Evolutionary conservation across 352 stramenopile genomes (phyloP).

Genomic region (Pythium dissimile): DNA sequence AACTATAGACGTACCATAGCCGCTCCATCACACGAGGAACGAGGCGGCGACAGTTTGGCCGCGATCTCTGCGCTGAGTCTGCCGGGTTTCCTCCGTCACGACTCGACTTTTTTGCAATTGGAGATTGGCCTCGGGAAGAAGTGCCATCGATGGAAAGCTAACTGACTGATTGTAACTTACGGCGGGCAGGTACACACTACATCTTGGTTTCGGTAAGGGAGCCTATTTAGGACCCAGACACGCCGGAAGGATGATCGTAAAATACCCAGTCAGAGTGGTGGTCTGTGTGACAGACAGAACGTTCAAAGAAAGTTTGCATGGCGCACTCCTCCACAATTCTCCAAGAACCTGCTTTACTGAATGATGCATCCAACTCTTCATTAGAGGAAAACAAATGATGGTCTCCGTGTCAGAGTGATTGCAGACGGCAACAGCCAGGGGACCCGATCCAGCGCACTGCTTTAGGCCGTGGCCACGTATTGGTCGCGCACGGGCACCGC

Average conservation of each 20-base stretch:
- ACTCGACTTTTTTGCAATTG: slow-evolving; percentile 5
- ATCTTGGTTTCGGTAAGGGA: slow-evolving; percentile 11
- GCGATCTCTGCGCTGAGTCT: not conserved
- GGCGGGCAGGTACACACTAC: not conserved
- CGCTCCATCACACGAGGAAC: slow-evolving; percentile 23
- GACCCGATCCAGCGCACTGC: not conserved
- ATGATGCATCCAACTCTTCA: slow-evolving; percentile 3
- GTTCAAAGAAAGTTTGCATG: slow-evolving; percentile 31
- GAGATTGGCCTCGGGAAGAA: slow-evolving; percentile 12
- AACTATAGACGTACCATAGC: slow-evolving; percentile 27
- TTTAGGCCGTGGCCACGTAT: slow-evolving; percentile 10
- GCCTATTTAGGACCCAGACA: not conserved
- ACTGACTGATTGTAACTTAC: slow-evolving; percentile 14
- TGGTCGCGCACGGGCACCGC: slow-evolving; percentile 18
- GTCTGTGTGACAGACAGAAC: slow-evolving; percentile 28
- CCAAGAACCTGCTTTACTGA: not conserved
- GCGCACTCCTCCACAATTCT: slow-evolving; percentile 1
- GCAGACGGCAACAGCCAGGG: not conserved
- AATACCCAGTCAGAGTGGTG: not conserved
- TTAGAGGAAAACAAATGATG: not conserved
- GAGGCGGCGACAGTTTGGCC: slow-evolving; percentile 25
- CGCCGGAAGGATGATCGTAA: slow-evolving; percentile 5
- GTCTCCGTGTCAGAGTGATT: slow-evolving; percentile 6
- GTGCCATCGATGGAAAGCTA: slow-evolving; percentile 5
- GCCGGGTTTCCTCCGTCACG: not conserved